Conservation (phyloP, 768 basidiomycete species). For the Termitomyces sp. region DNA sequence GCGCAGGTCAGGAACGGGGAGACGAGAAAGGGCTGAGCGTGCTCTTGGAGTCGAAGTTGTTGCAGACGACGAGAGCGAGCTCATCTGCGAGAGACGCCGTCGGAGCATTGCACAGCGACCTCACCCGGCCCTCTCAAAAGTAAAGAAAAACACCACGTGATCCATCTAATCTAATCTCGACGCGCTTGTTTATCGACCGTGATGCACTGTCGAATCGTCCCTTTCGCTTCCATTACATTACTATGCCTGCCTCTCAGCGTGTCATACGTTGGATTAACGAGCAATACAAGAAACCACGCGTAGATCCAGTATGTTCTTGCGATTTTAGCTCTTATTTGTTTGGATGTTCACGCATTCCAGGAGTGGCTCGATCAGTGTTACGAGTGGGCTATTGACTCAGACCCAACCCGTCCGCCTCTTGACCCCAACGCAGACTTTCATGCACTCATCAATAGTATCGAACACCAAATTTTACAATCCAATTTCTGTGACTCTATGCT, state of each 20-base stretch:
- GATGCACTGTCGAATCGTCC: neutral
- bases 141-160: conserved; percentile 15
- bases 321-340: neutral
- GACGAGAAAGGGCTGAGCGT: conserved; percentile 40
- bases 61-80: conserved; percentile 12
- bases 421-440: conserved; percentile 42
- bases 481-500: conserved; percentile 69
- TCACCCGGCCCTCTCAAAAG: neutral
- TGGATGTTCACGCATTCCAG: conserved; percentile 26
- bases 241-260: conserved; percentile 24
- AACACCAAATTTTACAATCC: conserved; percentile 66
- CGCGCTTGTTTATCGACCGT: conserved; percentile 5
- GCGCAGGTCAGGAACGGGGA: conserved; percentile 78
- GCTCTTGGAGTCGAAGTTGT: neutral
- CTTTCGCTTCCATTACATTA: conserved; percentile 5
- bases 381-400: conserved; percentile 45
- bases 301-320: conserved; percentile 49
- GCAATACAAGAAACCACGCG: conserved; percentile 52
- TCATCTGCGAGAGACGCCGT: conserved; percentile 14
- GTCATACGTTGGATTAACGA: conserved; percentile 49
- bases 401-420: conserved; percentile 39
- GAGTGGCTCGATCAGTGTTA: conserved; percentile 76
- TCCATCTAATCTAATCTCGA: conserved; percentile 23
- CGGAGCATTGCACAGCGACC: conserved; percentile 11
- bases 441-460: conserved; percentile 48